phyloP scores from a whole-genome alignment of 169 alveolate species.

The Eimeria tenella region DNA sequence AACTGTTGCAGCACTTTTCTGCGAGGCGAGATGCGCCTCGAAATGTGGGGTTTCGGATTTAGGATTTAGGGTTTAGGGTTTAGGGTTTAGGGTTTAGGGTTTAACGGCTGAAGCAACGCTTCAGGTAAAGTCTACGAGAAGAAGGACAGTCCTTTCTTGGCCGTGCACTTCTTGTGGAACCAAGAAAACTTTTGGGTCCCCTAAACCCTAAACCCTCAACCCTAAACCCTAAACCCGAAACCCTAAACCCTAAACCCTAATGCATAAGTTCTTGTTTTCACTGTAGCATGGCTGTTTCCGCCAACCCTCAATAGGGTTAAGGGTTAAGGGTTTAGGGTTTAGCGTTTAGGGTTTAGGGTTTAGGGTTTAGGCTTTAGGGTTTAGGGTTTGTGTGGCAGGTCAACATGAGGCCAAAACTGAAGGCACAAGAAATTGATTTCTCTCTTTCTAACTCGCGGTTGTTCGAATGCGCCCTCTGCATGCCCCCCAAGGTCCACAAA shows the following conservation, averaged over 20 bases:
- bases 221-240: constrained; percentile 19
- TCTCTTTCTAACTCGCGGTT: constrained; percentile 41
- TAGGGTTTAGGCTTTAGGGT: constrained; percentile 22
- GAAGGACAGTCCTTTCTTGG: background rate
- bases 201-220: constrained; percentile 23
- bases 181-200: constrained; percentile 23
- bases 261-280: no score
- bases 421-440: background rate
- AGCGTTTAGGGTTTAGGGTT: background rate
- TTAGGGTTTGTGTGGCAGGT: constrained; percentile 57
- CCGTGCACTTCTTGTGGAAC: constrained; percentile 27
- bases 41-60: background rate
- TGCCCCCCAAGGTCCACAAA: constrained; percentile 22
- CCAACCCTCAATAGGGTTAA: no score
- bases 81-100: constrained; percentile 61
- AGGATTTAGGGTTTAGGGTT: background rate
- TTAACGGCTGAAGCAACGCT: background rate
- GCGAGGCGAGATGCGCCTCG: no score
- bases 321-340: background rate
- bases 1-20: no score
- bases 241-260: background rate
- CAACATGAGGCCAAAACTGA: constrained; percentile 58
- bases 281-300: no score
- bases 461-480: constrained; percentile 17
- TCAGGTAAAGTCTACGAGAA: constrained; percentile 15